Evolutionary conservation across 2,329 filamentous ascomycete species (phyloP).

Genomic region (Metarhizium robertsii): DNA sequence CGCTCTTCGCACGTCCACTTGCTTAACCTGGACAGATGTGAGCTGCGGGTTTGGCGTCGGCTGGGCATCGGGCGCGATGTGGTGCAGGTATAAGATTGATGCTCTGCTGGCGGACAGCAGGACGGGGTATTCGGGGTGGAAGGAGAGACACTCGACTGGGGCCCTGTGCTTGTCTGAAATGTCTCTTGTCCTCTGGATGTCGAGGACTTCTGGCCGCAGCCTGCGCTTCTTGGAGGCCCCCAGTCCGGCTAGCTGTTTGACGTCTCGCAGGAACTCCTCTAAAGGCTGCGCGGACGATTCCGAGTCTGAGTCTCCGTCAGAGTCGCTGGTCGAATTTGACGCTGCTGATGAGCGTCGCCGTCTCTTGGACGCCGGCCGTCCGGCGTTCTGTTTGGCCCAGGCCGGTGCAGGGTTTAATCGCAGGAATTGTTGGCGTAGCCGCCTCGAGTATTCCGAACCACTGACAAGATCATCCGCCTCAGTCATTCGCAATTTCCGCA

Average conservation of each 20-base stretch:
- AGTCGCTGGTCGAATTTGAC: conserved; percentile 41
- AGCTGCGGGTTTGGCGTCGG: conserved; percentile 79
- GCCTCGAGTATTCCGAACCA: conserved; percentile 74
- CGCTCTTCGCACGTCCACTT: conserved; percentile 75
- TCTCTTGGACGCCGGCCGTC: conserved; percentile 37
- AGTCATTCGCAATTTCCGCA: conserved; percentile 74
- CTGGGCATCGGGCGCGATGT: conserved; percentile 67
- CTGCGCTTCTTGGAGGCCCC: conserved; percentile 53
- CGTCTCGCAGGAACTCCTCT: conserved; percentile 68
- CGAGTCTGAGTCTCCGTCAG: conserved; percentile 48
- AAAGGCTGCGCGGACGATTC: conserved; percentile 65
- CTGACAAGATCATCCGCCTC: conserved; percentile 80
- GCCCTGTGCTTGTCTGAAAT: conserved; percentile 71
- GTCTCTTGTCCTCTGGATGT: conserved; percentile 84
- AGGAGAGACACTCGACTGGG: conserved; percentile 72
- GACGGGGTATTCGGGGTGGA: conserved; percentile 83
- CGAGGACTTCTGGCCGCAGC: conserved; percentile 76
- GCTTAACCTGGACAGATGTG: conserved; percentile 78
- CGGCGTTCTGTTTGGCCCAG: conserved; percentile 46
- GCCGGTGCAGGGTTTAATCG: conserved; percentile 49
- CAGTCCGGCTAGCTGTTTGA: conserved; percentile 52
- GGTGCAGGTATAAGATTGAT: conserved; percentile 79
- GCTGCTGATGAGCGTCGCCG: conserved; percentile 42
- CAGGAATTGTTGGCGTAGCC: conserved; percentile 70
- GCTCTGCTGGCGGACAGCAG: conserved; percentile 83